Evolutionary conservation across 1,284 basidiomycete species (phyloP), one percentile per base, ranked within the genome.

Genomic region (Entoloma clypeatum): DNA sequence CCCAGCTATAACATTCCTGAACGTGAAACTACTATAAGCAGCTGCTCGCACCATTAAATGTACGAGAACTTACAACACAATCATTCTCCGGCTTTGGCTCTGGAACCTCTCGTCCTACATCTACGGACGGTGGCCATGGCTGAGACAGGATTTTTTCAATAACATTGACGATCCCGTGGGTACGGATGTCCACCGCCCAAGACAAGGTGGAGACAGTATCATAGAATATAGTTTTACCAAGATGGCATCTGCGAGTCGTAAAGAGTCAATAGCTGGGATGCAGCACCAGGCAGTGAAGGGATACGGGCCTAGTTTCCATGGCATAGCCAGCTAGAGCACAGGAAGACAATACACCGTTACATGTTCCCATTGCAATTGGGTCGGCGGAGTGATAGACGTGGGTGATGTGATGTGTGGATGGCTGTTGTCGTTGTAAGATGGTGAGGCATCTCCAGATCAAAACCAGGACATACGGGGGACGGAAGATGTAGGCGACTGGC

Each of bases 341-440:
- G 1, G 77, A 74, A 0, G 86, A 88, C 0, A 86, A 52, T 3
- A 86, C 68, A 4, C 88, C 88, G 45, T 78, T 89, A 59, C 88
- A 91, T 8, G 78, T 85, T 24, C 87, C 86, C 85, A 87, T 87
- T 14, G 88, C 74, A 37, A 91, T 86, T 1, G 90, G 88, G 61
- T 93, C 90, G 1, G 86, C 91, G 17, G 84, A 92, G 56, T 93
- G 86, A 63, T 86, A 93, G 13, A 93, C 70, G 56, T 92, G 89
- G 3, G 82, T 86, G 47, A 90, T 71, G 52, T 86, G 86, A 11
- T 84, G 79, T 4, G 73, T 73, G 4, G 80, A 82, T 13, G 82
- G 86, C 81, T 86, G 47, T 7, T 40, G 33, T 38, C 19, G 24
- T 24, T 3, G 18, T 56, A 2, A 46, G 43, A 17, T 7, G 7